Base-by-base conservation (phyloP, 441 rosid species). In the Erodium moschatum region DNA sequence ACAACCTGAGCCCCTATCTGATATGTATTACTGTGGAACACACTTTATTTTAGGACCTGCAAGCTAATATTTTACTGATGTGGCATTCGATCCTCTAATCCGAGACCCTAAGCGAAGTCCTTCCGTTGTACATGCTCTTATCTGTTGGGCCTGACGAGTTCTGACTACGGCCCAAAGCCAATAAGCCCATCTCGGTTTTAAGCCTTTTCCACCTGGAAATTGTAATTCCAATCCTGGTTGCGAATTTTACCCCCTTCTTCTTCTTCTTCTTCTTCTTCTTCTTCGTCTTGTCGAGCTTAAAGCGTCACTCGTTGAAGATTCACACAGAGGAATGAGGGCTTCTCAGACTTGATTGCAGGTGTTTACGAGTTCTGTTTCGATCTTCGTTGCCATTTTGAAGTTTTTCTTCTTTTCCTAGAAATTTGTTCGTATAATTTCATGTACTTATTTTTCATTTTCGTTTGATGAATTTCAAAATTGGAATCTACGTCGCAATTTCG, bases 281-380 rank as follows among this genome's bases (percentile, higher is more conserved):
- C 38, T 33, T 60, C 65, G 13, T 61, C 65, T 24, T 61, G 35
- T 12, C 58, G 5, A 15, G 58, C 58, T 5, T 11, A 1, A 60
- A 21, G 64, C 64, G 35, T 61, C 65, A 24, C 65, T 61, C 18
- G 5, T 27, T 24, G 65, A 24, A 24, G 65, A 61, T 61, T 24
- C 4, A 4, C 64, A 21, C 65, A 61, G 33, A 61, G 31, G 6
- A 61, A 61, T 61, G 65, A 16, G 20, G 65, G 38, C n/a, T 61
- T 27, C 18, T 24, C 16, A 4, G 15, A 61, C 65, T 61, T 61
- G 35, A 61, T 24, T 61, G 8, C 35, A 27, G 65, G 65, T 61
- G 27, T 24, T 61, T 61, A 35, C 18, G 31, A 50, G 58, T 50
- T 50, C 58, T 50, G 13, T n/a, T 50, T 19, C 58, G 18, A n/a